phyloP scores from a whole-genome alignment of 139 green algal species.

The Tetradesmus lagerheimii region DNA sequence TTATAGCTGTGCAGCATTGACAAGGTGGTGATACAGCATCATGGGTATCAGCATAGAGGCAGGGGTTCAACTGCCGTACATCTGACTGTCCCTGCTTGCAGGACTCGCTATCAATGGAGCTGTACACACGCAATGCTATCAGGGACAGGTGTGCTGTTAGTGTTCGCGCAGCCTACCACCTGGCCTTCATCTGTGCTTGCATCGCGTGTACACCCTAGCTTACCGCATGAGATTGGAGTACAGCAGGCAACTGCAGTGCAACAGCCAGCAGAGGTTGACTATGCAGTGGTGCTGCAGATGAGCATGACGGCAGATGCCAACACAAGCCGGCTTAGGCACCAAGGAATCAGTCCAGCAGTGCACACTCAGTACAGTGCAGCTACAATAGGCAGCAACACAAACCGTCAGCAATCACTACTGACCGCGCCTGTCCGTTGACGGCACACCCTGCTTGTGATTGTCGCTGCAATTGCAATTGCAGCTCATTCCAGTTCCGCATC shows the following conservation, averaged over 20 bases:
- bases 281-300: neutral
- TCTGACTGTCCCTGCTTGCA: constrained; percentile 6
- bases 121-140: constrained; percentile 68
- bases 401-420: no score
- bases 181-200: neutral
- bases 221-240: neutral
- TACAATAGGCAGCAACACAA: neutral
- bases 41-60: no score
- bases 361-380: neutral
- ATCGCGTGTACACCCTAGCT: neutral
- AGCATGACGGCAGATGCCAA: neutral
- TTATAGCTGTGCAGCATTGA: no score
- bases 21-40: constrained; percentile 48
- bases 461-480: constrained; percentile 31
- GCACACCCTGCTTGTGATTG: no score
- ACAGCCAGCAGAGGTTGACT: neutral
- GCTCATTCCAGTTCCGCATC: constrained; percentile 80
- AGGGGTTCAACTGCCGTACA: no score
- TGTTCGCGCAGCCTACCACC: no score
- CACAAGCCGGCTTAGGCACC: no score
- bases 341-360: no score
- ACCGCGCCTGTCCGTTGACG: no score
- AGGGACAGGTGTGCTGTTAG: constrained; percentile 74
- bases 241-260: neutral
- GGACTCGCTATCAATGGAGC: constrained; percentile 76